A percentile compares a stretch with the other conserved stretches of the same genome.
These are phyloP conservation scores for Pyricularia sp. DNA, from an alignment of 2,329 filamentous ascomycete genomes.

Conservation along the genomic window DNA sequence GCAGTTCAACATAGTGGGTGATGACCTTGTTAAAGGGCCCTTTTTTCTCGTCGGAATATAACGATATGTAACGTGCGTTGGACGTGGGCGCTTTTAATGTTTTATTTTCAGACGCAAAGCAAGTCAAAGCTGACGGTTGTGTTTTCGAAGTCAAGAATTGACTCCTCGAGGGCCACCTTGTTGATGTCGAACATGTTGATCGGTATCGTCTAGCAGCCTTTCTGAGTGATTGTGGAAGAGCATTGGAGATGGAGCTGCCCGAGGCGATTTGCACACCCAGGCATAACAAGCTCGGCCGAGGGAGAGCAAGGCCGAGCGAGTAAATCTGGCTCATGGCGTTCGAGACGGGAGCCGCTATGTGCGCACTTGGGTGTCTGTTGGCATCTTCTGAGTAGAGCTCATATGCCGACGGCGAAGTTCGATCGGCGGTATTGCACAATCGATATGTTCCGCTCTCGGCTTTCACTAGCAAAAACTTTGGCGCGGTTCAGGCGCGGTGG, in stretches of 20 bases:
- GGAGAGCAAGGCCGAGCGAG: neutral
- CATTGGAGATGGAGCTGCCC: neutral
- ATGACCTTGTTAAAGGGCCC: slow-evolving; percentile 20
- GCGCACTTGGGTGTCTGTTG: neutral
- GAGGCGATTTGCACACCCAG: neutral
- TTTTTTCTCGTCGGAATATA: neutral
- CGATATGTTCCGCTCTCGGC: neutral
- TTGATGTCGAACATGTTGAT: slow-evolving; percentile 12
- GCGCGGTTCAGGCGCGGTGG: neutral
- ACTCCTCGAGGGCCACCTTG: neutral
- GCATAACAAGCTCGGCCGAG: slow-evolving; percentile 1
- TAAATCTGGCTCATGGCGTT: slow-evolving; percentile 3
- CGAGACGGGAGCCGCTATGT: neutral
- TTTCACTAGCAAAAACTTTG: neutral
- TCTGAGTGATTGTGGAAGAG: neutral
- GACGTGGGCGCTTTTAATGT: neutral
- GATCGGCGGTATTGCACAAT: too few species aligned
- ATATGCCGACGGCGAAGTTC: neutral
- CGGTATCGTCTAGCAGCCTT: slow-evolving; percentile 21
- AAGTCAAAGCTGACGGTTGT: neutral
- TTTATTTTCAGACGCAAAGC: neutral
- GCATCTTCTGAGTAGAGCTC: neutral
- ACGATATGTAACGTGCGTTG: neutral
- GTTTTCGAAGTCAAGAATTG: neutral
- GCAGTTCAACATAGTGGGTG: slow-evolving; percentile 49